These are phyloP conservation scores for Yamadazyma phyllophila DNA, from an alignment of 805 yeast genomes.

Conservation along the genomic window DNA sequence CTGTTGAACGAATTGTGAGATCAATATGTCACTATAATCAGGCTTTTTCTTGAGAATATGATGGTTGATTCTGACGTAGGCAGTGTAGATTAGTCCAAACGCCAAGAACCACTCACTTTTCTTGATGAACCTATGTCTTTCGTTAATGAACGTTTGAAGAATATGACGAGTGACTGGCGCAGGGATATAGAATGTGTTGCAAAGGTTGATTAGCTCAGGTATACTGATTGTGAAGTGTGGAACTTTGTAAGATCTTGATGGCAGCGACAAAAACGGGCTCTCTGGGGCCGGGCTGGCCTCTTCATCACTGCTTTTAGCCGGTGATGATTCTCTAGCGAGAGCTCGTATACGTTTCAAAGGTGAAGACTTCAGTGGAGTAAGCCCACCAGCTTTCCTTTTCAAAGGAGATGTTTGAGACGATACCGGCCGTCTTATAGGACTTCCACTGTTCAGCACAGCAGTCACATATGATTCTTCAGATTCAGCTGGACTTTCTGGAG, in stretches of 20 bases:
- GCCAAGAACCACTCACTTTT: constrained; percentile 67
- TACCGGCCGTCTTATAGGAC: neutral
- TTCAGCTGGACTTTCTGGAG: neutral
- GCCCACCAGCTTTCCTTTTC: constrained; percentile 4
- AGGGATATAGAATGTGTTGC: constrained; percentile 66
- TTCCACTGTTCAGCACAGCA: neutral
- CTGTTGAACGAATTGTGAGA: constrained; percentile 53
- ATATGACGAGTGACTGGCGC: constrained; percentile 48
- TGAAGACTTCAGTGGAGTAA: constrained; percentile 33
- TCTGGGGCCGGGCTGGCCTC: neutral
- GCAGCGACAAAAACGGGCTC: constrained; percentile 6
- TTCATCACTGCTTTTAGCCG: constrained; percentile 1
- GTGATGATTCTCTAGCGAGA: constrained; percentile 15
- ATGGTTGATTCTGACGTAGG: constrained; percentile 54
- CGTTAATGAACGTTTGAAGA: constrained; percentile 48
- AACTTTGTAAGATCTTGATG: constrained; percentile 16
- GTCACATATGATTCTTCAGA: neutral
- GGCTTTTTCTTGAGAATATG: constrained; percentile 43
- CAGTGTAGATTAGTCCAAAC: constrained; percentile 63
- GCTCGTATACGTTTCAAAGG: constrained; percentile 37
- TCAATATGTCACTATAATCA: constrained; percentile 47
- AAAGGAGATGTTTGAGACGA: constrained; percentile 1
- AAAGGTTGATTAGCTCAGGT: constrained; percentile 43
- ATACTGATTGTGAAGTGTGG: constrained; percentile 19
- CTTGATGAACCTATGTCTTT: constrained; percentile 48